phyloP scores from a whole-genome alignment of 73 alveolate species.

The Urostyla sp. region DNA sequence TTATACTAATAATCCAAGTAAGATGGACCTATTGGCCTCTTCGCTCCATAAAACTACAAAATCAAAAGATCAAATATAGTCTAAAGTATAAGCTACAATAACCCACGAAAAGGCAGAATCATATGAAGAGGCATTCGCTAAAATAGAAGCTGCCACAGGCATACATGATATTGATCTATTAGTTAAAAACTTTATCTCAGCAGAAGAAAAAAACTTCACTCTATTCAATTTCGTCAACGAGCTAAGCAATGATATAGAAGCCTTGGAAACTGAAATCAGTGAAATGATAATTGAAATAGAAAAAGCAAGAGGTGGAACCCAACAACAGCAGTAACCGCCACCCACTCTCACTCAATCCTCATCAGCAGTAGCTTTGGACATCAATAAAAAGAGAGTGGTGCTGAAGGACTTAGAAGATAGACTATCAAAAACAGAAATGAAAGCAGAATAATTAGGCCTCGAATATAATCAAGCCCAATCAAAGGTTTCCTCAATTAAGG shows the following conservation, averaged over 20 bases:
- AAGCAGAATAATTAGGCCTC: slow-evolving; percentile 68
- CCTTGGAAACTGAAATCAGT: slow-evolving; percentile 71
- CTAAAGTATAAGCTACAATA: slow-evolving; percentile 25
- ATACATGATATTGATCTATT: slow-evolving; percentile 86
- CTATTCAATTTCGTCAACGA: slow-evolving; percentile 87
- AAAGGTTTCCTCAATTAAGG: slow-evolving; percentile 63
- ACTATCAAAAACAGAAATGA: slow-evolving; percentile 51
- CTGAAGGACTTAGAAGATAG: slow-evolving; percentile 73
- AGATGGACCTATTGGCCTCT: too few species aligned
- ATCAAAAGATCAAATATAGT: too few species aligned
- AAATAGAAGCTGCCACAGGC: slow-evolving; percentile 93
- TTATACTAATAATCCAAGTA: too few species aligned
- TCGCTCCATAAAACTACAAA: too few species aligned
- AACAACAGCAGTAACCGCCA: neutral
- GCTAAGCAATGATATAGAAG: slow-evolving; percentile 82
- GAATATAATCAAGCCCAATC: slow-evolving; percentile 63
- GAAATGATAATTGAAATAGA: slow-evolving; percentile 75
- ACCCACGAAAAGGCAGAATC: slow-evolving; percentile 78
- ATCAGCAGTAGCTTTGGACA: slow-evolving; percentile 13
- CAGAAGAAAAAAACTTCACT: slow-evolving; percentile 87
- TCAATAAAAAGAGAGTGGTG: slow-evolving; percentile 48
- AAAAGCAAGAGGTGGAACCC: slow-evolving; percentile 61
- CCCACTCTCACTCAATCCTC: neutral
- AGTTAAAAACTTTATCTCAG: slow-evolving; percentile 80
- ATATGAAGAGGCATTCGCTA: slow-evolving; percentile 92